phyloP scores from a whole-genome alignment of 2,329 filamentous ascomycete genomes.

The Colletotrichum sp. region DNA sequence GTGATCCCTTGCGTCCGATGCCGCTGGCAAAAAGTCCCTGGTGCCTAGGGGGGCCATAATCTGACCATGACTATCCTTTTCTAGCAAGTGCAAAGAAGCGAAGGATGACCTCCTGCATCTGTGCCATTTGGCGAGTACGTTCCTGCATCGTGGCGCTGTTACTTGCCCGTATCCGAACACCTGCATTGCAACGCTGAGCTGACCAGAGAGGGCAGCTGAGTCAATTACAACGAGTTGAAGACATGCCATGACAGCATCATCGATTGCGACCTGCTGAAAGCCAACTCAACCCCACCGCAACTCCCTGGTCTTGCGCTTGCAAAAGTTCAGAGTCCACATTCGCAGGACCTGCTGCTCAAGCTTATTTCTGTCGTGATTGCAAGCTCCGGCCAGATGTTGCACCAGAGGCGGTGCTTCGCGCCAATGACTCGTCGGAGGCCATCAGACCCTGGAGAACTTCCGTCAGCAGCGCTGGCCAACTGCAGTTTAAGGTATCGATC shows the following conservation, averaged over 20 bases:
- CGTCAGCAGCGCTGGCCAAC: neutral
- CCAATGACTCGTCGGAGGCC: neutral
- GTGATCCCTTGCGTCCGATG: neutral
- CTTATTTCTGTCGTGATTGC: neutral
- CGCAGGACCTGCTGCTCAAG: neutral
- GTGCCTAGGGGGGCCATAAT: neutral
- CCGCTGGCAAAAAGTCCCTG: neutral
- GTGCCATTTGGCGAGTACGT: neutral
- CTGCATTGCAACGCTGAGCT: neutral
- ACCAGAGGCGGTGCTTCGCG: neutral
- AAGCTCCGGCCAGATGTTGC: neutral
- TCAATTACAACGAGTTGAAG: neutral
- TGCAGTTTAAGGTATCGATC: slow-evolving; percentile 11
- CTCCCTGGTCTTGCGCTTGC: neutral
- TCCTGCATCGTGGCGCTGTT: neutral
- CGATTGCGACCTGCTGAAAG: neutral
- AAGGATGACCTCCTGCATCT: slow-evolving; percentile 8
- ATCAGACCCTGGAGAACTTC: neutral
- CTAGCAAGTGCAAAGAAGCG: neutral
- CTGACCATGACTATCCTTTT: neutral
- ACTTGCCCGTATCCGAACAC: neutral
- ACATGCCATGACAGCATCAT: neutral
- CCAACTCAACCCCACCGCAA: neutral
- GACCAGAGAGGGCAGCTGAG: neutral
- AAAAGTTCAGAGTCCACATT: neutral